Conservation (phyloP, 108 stramenopile genomes). For the Aurantiochytrium sp. region DNA sequence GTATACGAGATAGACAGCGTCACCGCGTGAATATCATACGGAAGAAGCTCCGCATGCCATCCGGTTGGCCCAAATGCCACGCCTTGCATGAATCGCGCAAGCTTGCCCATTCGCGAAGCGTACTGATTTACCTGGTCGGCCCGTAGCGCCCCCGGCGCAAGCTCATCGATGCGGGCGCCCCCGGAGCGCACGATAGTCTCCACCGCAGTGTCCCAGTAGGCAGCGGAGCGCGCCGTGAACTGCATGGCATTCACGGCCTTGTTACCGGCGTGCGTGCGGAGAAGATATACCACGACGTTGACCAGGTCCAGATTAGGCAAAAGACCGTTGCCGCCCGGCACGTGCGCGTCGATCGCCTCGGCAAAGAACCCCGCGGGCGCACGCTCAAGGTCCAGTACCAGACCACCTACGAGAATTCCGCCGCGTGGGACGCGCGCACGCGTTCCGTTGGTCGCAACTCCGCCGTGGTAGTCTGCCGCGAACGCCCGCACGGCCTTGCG, state of each 20-base stretch:
- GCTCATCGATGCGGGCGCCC: no score
- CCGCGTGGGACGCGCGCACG: neutral
- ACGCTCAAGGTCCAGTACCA: neutral
- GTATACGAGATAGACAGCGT: neutral
- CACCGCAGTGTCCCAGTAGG: no score
- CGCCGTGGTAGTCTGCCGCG: neutral
- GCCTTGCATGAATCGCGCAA: neutral
- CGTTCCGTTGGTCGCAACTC: neutral
- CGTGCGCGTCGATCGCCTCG: neutral
- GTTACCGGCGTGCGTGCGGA: neutral
- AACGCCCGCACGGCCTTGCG: neutral
- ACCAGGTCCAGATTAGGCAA: conserved; percentile 6
- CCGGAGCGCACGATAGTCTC: no score
- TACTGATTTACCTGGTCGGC: neutral
- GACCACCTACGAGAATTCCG: neutral
- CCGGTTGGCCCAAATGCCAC: neutral
- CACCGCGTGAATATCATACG: neutral
- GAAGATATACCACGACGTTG: neutral
- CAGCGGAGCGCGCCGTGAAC: no score
- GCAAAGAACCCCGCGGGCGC: neutral
- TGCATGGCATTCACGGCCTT: neutral
- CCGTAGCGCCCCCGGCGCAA: neutral
- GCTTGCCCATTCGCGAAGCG: neutral
- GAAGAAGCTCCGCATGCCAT: neutral
- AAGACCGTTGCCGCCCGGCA: neutral